Conservation (phyloP, 192 early-diverging fungal species). For the Jimgerdemannia flammicorona region DNA sequence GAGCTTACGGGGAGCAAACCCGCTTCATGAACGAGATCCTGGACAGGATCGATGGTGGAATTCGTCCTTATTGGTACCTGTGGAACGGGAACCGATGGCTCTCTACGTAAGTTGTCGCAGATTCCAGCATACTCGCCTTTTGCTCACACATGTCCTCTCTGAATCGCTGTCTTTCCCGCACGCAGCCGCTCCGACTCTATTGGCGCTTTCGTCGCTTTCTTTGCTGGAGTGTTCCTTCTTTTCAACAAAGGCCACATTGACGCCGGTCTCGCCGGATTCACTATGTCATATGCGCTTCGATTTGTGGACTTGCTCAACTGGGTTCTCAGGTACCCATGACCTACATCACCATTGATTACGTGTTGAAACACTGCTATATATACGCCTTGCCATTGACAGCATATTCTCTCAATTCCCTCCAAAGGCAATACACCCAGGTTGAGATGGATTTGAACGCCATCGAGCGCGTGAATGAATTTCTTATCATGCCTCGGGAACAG, state of each 20-base stretch:
- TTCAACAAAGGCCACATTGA: slow-evolving; percentile 47
- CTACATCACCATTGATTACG: neutral
- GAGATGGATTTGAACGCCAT: slow-evolving; percentile 79
- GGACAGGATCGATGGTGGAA: slow-evolving; percentile 61
- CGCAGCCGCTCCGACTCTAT: slow-evolving; percentile 74
- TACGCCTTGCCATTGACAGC: neutral
- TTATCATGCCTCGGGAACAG: slow-evolving; percentile 67
- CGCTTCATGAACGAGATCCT: slow-evolving; percentile 61
- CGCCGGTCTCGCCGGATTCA: slow-evolving; percentile 80
- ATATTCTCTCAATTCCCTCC: neutral
- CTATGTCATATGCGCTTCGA: slow-evolving; percentile 73
- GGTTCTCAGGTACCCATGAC: slow-evolving; percentile 43
- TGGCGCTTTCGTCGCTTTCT: slow-evolving; percentile 64
- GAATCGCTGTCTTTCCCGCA: slow-evolving; percentile 30
- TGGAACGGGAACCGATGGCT: slow-evolving; percentile 81
- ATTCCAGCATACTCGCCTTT: neutral
- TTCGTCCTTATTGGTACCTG: slow-evolving; percentile 73
- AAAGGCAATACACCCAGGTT: slow-evolving; percentile 54
- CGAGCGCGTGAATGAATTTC: slow-evolving; percentile 77
- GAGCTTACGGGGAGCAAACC: slow-evolving; percentile 70
- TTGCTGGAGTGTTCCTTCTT: slow-evolving; percentile 62
- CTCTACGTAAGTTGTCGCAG: slow-evolving; percentile 18
- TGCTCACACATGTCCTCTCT: neutral
- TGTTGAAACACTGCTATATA: too few species aligned
- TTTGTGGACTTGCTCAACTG: slow-evolving; percentile 73